Evolutionary conservation across 2,329 filamentous ascomycete genomes (phyloP), one percentile per base, ranked within the genome.

Genomic region (Fusarium miscanthi): DNA sequence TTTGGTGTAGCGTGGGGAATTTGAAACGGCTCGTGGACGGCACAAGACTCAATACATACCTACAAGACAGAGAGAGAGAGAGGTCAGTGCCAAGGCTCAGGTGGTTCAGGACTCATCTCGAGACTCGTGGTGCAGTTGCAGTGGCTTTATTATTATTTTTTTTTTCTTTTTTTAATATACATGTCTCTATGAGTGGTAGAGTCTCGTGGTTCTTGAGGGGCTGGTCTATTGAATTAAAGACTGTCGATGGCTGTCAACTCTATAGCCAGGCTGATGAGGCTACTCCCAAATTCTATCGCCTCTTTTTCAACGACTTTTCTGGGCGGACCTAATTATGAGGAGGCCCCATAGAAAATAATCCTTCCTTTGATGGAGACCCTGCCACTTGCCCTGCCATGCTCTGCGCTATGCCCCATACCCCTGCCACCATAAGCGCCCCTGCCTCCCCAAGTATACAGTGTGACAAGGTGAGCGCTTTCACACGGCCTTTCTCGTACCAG

Each of bases 401-500:
- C 56, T 60, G 43, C 63, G 49, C 64, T 67, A 61, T 61, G 19
- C 37, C 41, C 41, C 30, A 45, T 52, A 59, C 49, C 66, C 66
- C 66, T 69, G 65, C 65, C 66, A 53, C 35, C 59, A 64, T 69
- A 69, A 69, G 66, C 66, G 66, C 65, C 66, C 65, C 66, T 69
- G 65, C 66, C 66, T 48, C 58, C 38, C 37, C 17, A 63, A 58
- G 73, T 75, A 75, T 60, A 72, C 73, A 74, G 73, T 75, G 73
- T 54, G 59, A 31, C 11, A 6, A 6, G 10, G 5, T 6, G 0
- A 17, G 14, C 2, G 30, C 14, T 33, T 53, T 59, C 53, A 60
- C 63, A 75, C 70, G 56, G 73, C 31, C 43, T 45, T 42, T 46
- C 63, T 74, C 73, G 73, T 75, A 74, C 73, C 73, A 75, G 73